Evolutionary conservation across 1,284 basidiomycete genomes (phyloP).

Genomic region (Vanrija humicola): DNA sequence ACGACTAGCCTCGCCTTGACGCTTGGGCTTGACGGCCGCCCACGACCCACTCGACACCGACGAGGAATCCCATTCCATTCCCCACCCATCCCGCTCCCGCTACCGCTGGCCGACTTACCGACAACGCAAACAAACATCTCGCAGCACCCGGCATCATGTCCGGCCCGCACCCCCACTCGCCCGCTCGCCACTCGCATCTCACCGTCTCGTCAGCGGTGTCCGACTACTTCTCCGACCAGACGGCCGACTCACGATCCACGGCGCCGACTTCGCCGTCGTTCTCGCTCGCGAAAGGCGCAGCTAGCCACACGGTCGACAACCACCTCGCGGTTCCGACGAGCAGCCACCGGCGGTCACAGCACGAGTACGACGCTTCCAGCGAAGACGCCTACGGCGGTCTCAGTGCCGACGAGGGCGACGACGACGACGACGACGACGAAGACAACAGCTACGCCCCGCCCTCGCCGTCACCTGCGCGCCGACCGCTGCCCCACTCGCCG

Average conservation of each 20-base stretch:
- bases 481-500: background rate
- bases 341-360: background rate
- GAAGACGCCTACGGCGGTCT: constrained; percentile 25
- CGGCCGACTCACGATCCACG: background rate
- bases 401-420: constrained; percentile 20
- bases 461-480: constrained; percentile 25
- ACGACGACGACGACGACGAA: constrained; percentile 11
- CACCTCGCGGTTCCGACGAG: background rate
- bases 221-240: constrained; percentile 5
- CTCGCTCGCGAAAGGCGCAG: background rate
- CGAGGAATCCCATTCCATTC: no score
- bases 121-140: no score
- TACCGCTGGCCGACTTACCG: no score
- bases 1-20: no score
- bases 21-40: no score
- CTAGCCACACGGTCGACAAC: background rate
- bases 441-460: background rate
- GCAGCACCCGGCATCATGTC: no score
- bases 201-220: background rate
- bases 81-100: no score
- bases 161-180: no score
- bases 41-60: no score
- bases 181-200: background rate
- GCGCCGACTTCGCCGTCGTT: constrained; percentile 1
- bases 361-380: constrained; percentile 8